These are phyloP conservation scores for Rutstroemia sp. DNA, from an alignment of 2,329 filamentous ascomycete species.

Conservation along the genomic window DNA sequence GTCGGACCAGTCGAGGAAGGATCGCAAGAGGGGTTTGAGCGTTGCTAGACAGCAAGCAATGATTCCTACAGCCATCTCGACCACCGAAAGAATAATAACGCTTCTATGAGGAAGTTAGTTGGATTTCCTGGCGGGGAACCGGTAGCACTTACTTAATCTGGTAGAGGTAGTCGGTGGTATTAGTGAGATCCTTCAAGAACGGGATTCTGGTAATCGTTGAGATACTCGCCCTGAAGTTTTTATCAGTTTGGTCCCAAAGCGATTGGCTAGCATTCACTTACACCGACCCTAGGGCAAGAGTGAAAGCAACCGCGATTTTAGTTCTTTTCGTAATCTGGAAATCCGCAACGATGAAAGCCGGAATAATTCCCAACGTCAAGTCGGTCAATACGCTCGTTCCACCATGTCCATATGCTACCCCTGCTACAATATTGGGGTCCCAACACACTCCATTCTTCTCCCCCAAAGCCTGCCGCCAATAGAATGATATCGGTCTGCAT, in stretches of 20 bases:
- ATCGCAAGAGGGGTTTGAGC: slow-evolving; percentile 21
- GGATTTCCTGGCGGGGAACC: slow-evolving; percentile 6
- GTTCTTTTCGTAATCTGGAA: slow-evolving; percentile 32
- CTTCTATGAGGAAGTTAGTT: not conserved
- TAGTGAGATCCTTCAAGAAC: slow-evolving; percentile 18
- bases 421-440: slow-evolving; percentile 19
- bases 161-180: slow-evolving; percentile 22
- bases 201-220: slow-evolving; percentile 26
- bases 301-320: slow-evolving; percentile 31
- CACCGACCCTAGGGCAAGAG: slow-evolving; percentile 31
- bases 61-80: slow-evolving; percentile 22
- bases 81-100: slow-evolving; percentile 13
- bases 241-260: not conserved
- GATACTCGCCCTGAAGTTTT: slow-evolving; percentile 16
- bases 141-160: slow-evolving; percentile 16
- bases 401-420: slow-evolving; percentile 32
- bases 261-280: slow-evolving; percentile 20
- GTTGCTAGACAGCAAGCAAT: slow-evolving; percentile 20
- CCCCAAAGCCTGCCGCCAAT: slow-evolving; percentile 29
- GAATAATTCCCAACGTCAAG: slow-evolving; percentile 33
- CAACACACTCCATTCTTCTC: slow-evolving; percentile 27
- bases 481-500: slow-evolving; percentile 29
- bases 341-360: slow-evolving; percentile 34
- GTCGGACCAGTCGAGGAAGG: slow-evolving; percentile 14
- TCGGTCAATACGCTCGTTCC: slow-evolving; percentile 32